These are phyloP conservation scores for Rutidosis leptorrhynchoides DNA, from an alignment of 129 eudicot genomes.

Conservation along the genomic window DNA sequence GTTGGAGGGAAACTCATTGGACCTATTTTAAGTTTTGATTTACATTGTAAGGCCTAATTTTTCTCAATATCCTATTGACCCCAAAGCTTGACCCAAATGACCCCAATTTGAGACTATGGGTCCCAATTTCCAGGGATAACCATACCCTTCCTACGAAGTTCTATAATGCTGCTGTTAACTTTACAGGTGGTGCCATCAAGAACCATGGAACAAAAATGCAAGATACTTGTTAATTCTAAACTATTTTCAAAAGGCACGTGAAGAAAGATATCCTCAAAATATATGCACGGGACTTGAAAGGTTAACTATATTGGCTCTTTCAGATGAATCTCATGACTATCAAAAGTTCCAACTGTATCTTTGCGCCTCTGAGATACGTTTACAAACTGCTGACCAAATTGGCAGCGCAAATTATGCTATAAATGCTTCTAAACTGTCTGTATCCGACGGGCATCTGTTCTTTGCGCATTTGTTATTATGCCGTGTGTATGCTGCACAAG, in stretches of 20 bases:
- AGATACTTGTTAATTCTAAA: conserved; percentile 67
- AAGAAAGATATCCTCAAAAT: conserved; percentile 66
- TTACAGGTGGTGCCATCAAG: conserved; percentile 74
- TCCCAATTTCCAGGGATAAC: too few relatives aligned
- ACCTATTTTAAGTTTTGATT: too few relatives aligned
- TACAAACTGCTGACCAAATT: conserved; percentile 51
- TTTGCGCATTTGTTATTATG: conserved; percentile 72
- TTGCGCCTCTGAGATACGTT: conserved; percentile 72
- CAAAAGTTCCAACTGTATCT: conserved; percentile 68
- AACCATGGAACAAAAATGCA: conserved; percentile 79
- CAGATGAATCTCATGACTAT: conserved; percentile 43
- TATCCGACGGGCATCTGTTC: conserved; percentile 51
- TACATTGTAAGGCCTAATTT: too few relatives aligned
- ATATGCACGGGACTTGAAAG: conserved; percentile 50
- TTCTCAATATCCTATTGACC: too few relatives aligned
- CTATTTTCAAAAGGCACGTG: conserved; percentile 77
- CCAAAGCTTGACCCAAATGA: too few relatives aligned
- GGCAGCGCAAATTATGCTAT: conserved; percentile 55
- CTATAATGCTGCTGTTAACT: not conserved
- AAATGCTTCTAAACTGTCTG: conserved; percentile 48
- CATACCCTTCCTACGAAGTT: conserved; percentile 9
- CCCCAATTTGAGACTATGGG: too few relatives aligned
- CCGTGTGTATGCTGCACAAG: conserved; percentile 70
- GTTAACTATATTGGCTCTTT: conserved; percentile 51
- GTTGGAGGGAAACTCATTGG: too few relatives aligned